Conservation (phyloP, 2,329 filamentous ascomycete species). For the Colletotrichum karsti region DNA sequence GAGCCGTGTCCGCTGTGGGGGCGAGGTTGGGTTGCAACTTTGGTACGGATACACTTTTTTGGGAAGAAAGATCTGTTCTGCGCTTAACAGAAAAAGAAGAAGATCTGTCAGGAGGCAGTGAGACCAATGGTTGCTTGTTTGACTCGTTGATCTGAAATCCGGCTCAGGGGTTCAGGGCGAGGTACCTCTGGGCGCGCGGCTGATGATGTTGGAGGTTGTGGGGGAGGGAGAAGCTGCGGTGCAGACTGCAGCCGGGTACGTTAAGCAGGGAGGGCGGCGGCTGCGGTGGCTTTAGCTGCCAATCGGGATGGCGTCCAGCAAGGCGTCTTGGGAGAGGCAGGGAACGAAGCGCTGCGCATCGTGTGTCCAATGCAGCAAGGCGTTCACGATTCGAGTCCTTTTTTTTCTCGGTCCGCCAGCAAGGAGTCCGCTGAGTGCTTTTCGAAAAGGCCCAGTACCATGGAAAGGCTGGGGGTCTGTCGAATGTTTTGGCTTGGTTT, state of each 20-base stretch:
- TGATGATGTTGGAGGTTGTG: neutral
- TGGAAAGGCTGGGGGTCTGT: neutral
- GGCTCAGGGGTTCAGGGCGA: neutral
- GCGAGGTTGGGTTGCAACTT: neutral
- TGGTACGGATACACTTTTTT: neutral
- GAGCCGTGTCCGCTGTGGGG: neutral
- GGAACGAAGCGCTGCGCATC: neutral
- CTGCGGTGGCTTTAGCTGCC: constrained; percentile 11
- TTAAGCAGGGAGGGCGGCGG: neutral
- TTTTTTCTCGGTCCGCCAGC: neutral
- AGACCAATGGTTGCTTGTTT: constrained; percentile 15
- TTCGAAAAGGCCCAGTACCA: neutral
- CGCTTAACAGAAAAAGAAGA: too few relatives aligned
- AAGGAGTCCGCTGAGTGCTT: neutral
- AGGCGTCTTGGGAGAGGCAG: neutral
- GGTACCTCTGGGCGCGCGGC: neutral
- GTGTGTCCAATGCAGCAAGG: constrained; percentile 1
- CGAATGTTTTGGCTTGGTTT: neutral
- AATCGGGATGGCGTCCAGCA: constrained; percentile 10
- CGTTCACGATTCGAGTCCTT: neutral
- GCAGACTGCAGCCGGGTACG: neutral
- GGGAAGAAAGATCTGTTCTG: neutral
- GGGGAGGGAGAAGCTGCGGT: neutral
- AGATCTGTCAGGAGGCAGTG: neutral
- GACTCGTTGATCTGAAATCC: neutral